phyloP scores from a whole-genome alignment of 1,284 basidiomycete genomes.

The Paramarasmius palmivorus region DNA sequence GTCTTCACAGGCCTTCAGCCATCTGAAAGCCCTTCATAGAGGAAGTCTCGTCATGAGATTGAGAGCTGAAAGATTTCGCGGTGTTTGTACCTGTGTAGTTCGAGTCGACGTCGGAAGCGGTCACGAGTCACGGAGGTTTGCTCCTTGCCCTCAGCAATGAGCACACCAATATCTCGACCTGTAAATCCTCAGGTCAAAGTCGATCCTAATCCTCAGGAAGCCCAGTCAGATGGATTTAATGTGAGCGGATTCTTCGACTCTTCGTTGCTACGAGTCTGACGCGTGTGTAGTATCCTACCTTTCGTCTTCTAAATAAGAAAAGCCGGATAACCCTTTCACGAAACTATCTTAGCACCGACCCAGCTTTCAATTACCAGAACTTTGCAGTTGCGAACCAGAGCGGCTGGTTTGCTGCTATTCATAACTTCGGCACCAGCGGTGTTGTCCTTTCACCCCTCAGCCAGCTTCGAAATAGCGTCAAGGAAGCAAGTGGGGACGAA shows the following conservation, averaged over 20 bases:
- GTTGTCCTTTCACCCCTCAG: slow-evolving; percentile 57
- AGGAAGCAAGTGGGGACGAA: slow-evolving; percentile 38
- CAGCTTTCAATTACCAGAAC: slow-evolving; percentile 38
- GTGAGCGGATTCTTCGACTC: slow-evolving; percentile 26
- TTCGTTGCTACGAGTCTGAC: background rate
- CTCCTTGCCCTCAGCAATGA: slow-evolving; percentile 20
- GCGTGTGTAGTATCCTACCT: slow-evolving; percentile 34
- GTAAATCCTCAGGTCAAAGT: slow-evolving; percentile 34
- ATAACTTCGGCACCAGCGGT: slow-evolving; percentile 40
- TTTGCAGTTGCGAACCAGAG: slow-evolving; percentile 58
- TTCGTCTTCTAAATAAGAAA: slow-evolving; percentile 54
- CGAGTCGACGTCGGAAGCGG: background rate
- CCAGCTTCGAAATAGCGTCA: slow-evolving; percentile 53
- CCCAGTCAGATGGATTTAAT: slow-evolving; percentile 41
- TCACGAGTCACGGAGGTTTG: background rate
- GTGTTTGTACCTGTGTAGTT: no score
- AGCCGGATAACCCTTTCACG: slow-evolving; percentile 60
- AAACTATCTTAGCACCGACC: slow-evolving; percentile 42
- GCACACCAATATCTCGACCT: slow-evolving; percentile 35
- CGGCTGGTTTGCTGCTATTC: slow-evolving; percentile 68
- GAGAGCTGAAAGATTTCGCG: no score
- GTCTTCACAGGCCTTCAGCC: no score
- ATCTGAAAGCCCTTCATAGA: no score
- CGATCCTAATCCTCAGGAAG: slow-evolving; percentile 35
- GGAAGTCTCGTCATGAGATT: no score